Conservation (phyloP, 106 monocot genomes). For the Dioscorea alata region DNA sequence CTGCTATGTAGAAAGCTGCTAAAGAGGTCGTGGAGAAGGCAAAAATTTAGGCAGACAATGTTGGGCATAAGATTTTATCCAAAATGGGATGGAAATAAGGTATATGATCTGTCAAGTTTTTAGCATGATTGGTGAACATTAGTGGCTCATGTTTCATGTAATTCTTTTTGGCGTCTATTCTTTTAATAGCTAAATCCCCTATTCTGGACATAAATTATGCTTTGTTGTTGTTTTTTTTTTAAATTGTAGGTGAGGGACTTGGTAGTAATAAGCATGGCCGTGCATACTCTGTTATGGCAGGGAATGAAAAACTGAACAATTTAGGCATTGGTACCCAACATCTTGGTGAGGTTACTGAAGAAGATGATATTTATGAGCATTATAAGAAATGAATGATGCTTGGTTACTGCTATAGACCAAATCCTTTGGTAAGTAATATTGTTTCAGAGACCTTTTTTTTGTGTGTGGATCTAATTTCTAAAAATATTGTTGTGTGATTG, state of each 20-base stretch:
- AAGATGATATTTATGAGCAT: slow-evolving; percentile 90
- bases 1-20: slow-evolving; percentile 51
- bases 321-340: slow-evolving; percentile 80
- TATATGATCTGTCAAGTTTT: slow-evolving; percentile 20
- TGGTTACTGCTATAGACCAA: slow-evolving; percentile 68
- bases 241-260: slow-evolving; percentile 91
- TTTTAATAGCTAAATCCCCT: no score
- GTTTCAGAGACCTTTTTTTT: background rate
- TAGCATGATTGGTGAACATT: background rate
- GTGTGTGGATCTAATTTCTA: no score
- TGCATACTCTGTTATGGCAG: slow-evolving; percentile 91
- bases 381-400: slow-evolving; percentile 92
- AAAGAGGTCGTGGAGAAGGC: slow-evolving; percentile 73
- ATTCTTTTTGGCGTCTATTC: no score
- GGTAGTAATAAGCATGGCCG: slow-evolving; percentile 74
- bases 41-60: slow-evolving; percentile 94
- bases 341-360: slow-evolving; percentile 71
- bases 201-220: no score
- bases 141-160: no score
- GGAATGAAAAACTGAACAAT: slow-evolving; percentile 66
- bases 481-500: background rate
- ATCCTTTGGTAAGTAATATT: slow-evolving; percentile 49
- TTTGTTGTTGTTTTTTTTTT: no score
- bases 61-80: slow-evolving; percentile 91
- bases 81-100: slow-evolving; percentile 99